phyloP scores from a whole-genome alignment of 2,329 filamentous ascomycete species.

The Colletotrichum sp. region DNA sequence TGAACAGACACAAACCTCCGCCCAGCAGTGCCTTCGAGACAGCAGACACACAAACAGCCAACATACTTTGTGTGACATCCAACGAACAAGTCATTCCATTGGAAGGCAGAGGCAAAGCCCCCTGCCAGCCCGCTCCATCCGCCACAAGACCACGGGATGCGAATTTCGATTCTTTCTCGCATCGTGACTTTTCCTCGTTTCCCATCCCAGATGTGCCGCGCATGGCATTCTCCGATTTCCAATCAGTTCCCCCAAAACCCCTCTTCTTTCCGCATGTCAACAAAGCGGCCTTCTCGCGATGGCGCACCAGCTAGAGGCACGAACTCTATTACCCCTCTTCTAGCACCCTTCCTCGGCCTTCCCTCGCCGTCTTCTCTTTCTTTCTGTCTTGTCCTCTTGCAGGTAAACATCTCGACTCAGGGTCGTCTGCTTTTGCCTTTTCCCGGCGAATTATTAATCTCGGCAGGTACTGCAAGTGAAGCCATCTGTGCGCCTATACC shows the following conservation, averaged over 20 bases:
- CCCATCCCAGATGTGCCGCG: background rate
- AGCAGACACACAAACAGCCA: background rate
- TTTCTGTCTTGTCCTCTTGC: background rate
- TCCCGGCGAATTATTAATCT: background rate
- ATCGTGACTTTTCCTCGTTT: background rate
- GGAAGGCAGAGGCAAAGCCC: background rate
- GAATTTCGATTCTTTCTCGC: background rate
- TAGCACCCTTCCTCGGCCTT: background rate
- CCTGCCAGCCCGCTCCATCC: background rate
- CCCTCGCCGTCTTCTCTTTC: background rate
- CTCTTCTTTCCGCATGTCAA: background rate
- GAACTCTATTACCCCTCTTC: background rate
- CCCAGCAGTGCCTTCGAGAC: background rate
- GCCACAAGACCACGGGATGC: background rate
- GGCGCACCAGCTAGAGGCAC: background rate
- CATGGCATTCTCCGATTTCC: constrained; percentile 3
- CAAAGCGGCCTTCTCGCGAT: background rate
- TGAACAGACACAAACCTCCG: background rate
- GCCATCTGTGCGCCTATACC: background rate
- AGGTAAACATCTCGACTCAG: background rate
- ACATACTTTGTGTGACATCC: background rate
- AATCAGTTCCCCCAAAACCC: background rate
- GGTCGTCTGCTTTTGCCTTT: background rate
- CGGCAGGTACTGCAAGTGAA: background rate
- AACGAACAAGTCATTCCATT: background rate